These are phyloP conservation scores for Arachis monticola DNA, from an alignment of 331 rosid genomes.

Conservation along the genomic window DNA sequence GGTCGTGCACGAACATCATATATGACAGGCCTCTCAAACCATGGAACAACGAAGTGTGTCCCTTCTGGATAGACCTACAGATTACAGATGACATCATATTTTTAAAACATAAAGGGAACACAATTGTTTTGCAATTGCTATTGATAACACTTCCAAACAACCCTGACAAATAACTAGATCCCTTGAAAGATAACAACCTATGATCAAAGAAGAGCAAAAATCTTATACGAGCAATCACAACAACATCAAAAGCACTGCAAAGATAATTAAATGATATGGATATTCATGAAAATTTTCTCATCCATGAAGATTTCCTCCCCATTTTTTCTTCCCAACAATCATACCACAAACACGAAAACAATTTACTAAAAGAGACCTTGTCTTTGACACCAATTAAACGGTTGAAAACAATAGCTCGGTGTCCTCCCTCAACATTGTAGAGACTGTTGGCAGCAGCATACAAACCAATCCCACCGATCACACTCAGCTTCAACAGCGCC, in stretches of 20 bases:
- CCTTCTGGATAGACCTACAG: constrained; percentile 95
- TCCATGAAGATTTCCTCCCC: no score
- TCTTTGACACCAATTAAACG: constrained; percentile 79
- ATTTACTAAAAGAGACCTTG: constrained; percentile 53
- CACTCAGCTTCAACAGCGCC: constrained; percentile 58
- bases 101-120: neutral
- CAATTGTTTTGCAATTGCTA: no score
- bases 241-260: constrained; percentile 15
- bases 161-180: neutral
- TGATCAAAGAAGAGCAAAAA: constrained; percentile 14
- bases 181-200: neutral
- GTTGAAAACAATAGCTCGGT: constrained; percentile 83
- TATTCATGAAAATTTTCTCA: no score
- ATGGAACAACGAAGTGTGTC: constrained; percentile 82
- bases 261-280: neutral
- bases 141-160: no score
- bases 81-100: constrained; percentile 16
- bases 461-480: constrained; percentile 68
- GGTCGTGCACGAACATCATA: constrained; percentile 92
- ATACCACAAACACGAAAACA: neutral
- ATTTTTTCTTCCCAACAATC: no score
- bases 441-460: constrained; percentile 75
- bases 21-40: constrained; percentile 93
- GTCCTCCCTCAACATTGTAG: constrained; percentile 94
- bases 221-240: neutral